Conservation (phyloP, 192 early-diverging fungal genomes). For the Gorgonomyces haynaldii region DNA sequence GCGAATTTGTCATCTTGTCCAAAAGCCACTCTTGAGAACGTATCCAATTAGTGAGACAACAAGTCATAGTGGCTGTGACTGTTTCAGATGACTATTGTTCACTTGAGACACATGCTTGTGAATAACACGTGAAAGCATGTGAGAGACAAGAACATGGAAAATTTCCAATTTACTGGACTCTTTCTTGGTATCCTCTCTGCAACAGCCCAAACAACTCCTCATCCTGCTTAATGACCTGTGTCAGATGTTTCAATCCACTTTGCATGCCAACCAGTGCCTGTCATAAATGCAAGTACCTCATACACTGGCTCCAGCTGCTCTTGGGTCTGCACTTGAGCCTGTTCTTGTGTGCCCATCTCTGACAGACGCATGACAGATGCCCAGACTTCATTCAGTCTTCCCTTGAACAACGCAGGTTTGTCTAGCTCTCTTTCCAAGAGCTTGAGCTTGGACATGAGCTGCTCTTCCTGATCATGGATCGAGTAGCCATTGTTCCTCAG, state of each 20-base stretch:
- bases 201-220: slow-evolving; percentile 25
- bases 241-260: slow-evolving; percentile 56
- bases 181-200: slow-evolving; percentile 13
- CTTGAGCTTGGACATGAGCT: slow-evolving; percentile 60
- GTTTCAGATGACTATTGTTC: too few species aligned
- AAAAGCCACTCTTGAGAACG: too few species aligned
- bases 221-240: slow-evolving; percentile 52
- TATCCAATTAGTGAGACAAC: too few species aligned
- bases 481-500: slow-evolving; percentile 72
- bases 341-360: too few species aligned
- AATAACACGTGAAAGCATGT: too few species aligned
- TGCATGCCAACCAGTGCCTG: slow-evolving; percentile 47
- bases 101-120: too few species aligned
- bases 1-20: too few species aligned
- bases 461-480: slow-evolving; percentile 73
- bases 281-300: too few species aligned
- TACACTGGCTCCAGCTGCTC: slow-evolving; percentile 26
- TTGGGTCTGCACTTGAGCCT: slow-evolving; percentile 15
- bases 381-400: slow-evolving; percentile 72
- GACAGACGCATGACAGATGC: slow-evolving; percentile 65
- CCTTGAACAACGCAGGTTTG: slow-evolving; percentile 69
- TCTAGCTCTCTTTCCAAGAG: slow-evolving; percentile 60
- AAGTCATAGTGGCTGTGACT: too few species aligned
- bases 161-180: too few species aligned
- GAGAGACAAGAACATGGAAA: too few species aligned